Percentiles rank a stretch among this genome's conserved stretches.
Conservation (phyloP, 805 yeast species). For the Lachancea cidri region DNA sequence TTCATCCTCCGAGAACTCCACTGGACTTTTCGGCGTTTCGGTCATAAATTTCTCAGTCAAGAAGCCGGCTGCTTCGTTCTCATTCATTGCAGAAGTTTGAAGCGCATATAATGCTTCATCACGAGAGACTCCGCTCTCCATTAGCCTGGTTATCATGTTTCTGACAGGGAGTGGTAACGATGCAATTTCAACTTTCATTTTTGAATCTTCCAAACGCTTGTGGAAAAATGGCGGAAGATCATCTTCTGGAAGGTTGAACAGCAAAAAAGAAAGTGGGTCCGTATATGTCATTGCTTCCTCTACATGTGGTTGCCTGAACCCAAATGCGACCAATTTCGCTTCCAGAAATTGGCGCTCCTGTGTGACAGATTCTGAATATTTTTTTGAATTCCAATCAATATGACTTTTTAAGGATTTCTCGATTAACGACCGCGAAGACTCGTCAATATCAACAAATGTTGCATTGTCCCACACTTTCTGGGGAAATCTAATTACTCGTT, state of each 20-base stretch:
- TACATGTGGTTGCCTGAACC: constrained; percentile 67
- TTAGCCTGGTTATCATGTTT: constrained; percentile 50
- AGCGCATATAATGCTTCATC: constrained; percentile 54
- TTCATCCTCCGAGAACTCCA: constrained; percentile 20
- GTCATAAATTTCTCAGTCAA: constrained; percentile 39
- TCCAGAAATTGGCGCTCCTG: constrained; percentile 20
- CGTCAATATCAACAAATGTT: constrained; percentile 60
- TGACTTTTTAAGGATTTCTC: constrained; percentile 57
- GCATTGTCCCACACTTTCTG: constrained; percentile 67
- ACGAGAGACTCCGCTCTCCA: constrained; percentile 64
- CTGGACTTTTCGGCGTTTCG: neutral
- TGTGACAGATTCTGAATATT: constrained; percentile 7
- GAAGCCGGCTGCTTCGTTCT: constrained; percentile 45
- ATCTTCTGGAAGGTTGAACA: constrained; percentile 90
- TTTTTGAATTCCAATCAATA: constrained; percentile 44
- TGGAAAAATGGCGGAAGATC: constrained; percentile 71
- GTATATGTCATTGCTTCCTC: constrained; percentile 62
- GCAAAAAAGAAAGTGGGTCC: constrained; percentile 45
- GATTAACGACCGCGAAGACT: constrained; percentile 55
- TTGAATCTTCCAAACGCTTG: constrained; percentile 52
- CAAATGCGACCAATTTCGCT: constrained; percentile 40
- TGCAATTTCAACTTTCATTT: constrained; percentile 47
- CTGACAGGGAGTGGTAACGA: constrained; percentile 40
- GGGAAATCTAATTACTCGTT: constrained; percentile 31
- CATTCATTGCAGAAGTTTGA: constrained; percentile 39